phyloP scores from a whole-genome alignment of 2,329 filamentous ascomycete genomes.

The Botrytis elliptica region DNA sequence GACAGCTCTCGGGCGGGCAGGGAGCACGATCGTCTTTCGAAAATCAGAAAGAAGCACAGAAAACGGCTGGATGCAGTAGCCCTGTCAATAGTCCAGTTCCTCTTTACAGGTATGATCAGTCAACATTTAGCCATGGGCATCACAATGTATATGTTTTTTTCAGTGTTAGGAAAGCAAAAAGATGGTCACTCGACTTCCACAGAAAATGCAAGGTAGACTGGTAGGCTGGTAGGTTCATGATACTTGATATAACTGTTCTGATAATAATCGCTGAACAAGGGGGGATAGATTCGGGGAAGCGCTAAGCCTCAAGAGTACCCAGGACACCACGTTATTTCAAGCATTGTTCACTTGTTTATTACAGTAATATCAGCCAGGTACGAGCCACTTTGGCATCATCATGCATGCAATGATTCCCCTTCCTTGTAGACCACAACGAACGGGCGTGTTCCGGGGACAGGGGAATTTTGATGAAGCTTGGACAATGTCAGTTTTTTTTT shows the following conservation, averaged over 20 bases:
- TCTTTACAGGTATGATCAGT: background rate
- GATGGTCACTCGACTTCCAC: background rate
- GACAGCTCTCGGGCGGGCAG: slow-evolving; percentile 1
- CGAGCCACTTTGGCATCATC: slow-evolving; percentile 29
- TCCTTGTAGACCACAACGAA: slow-evolving; percentile 7
- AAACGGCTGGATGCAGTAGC: slow-evolving; percentile 15
- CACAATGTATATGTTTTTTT: background rate
- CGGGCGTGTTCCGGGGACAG: slow-evolving; percentile 18
- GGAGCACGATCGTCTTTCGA: slow-evolving; percentile 2
- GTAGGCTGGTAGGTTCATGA: background rate
- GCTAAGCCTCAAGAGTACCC: slow-evolving; percentile 25
- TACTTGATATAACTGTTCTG: background rate
- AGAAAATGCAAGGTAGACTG: background rate
- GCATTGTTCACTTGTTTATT: slow-evolving; percentile 22
- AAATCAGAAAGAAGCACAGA: slow-evolving; percentile 8
- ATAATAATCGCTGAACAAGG: slow-evolving; percentile 14
- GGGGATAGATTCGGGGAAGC: slow-evolving; percentile 17
- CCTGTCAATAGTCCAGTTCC: slow-evolving; percentile 12
- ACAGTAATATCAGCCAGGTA: slow-evolving; percentile 24
- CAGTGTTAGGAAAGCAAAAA: background rate
- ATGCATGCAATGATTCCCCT: slow-evolving; percentile 28
- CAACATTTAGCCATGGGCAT: background rate
- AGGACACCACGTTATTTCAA: slow-evolving; percentile 29
- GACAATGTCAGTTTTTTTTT: slow-evolving; percentile 20
- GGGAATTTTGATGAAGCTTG: slow-evolving; percentile 25